Percentiles rank a stretch among this genome's conserved stretches.
phyloP scores from a whole-genome alignment of 768 basidiomycete species.

The Suillus variegatus region DNA sequence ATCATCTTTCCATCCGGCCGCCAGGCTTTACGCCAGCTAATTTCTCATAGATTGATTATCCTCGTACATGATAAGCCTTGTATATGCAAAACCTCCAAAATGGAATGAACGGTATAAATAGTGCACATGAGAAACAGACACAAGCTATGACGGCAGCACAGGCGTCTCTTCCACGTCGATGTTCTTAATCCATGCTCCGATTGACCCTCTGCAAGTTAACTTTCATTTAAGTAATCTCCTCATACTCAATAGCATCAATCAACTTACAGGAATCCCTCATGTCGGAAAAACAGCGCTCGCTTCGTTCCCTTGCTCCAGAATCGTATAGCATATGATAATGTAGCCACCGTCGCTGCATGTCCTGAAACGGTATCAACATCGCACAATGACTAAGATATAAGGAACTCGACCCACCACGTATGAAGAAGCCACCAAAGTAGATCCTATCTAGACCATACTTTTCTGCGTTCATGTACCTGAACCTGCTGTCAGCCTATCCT shows the following conservation, averaged over 20 bases:
- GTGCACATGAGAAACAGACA: constrained; percentile 5
- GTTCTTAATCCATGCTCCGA: constrained; percentile 98
- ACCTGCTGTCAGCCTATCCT: constrained; percentile 16
- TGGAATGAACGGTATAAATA: constrained; percentile 6
- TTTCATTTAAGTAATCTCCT: constrained; percentile 4
- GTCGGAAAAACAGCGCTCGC: constrained; percentile 92
- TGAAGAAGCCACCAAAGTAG: constrained; percentile 99
- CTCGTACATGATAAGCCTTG: neutral
- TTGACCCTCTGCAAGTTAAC: constrained; percentile 64
- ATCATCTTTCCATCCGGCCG: too few species aligned
- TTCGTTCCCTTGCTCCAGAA: constrained; percentile 99
- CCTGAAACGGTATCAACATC: constrained; percentile 46
- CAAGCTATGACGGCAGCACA: constrained; percentile 2
- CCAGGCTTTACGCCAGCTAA: too few species aligned
- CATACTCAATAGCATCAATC: neutral
- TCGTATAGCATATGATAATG: constrained; percentile 96
- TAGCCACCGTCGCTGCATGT: constrained; percentile 95
- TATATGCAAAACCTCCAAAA: neutral
- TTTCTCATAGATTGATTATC: neutral
- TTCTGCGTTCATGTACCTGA: constrained; percentile 94
- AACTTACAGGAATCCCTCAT: constrained; percentile 95
- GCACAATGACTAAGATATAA: neutral
- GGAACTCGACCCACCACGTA: constrained; percentile 69
- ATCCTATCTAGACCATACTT: constrained; percentile 96
- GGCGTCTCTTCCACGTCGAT: constrained; percentile 55